These are phyloP conservation scores for Globisporangium spiculum DNA, from an alignment of 352 stramenopile species.

Conservation along the genomic window DNA sequence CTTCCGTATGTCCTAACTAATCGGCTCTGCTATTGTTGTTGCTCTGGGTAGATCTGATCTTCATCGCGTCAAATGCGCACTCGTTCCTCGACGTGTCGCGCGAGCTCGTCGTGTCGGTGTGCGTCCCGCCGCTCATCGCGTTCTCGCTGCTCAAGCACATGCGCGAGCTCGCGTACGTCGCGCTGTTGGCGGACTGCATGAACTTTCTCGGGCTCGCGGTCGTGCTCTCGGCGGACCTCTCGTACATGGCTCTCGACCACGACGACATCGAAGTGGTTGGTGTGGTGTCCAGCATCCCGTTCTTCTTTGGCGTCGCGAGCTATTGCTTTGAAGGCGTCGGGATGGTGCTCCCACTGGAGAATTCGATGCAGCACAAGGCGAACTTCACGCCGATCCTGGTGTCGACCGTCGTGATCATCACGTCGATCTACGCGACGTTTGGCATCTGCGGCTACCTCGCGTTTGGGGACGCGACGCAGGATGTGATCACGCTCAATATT, in stretches of 20 bases:
- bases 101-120: constrained; percentile 49
- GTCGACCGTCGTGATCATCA: constrained; percentile 77
- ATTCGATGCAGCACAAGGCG: constrained; percentile 72
- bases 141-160: constrained; percentile 89
- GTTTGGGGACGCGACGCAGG: constrained; percentile 77
- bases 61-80: constrained; percentile 87
- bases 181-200: constrained; percentile 86
- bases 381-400: constrained; percentile 77
- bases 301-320: constrained; percentile 87
- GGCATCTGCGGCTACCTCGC: constrained; percentile 84
- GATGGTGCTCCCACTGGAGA: constrained; percentile 87
- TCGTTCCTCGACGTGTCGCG: constrained; percentile 66
- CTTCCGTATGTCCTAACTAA: background rate
- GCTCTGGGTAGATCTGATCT: constrained; percentile 75
- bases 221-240: constrained; percentile 82
- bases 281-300: constrained; percentile 64
- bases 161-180: constrained; percentile 84
- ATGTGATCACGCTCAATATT: constrained; percentile 90
- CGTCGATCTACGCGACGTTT: constrained; percentile 85
- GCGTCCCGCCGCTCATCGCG: constrained; percentile 57
- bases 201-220: constrained; percentile 84
- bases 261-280: constrained; percentile 56
- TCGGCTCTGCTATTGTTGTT: background rate
- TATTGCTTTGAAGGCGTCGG: constrained; percentile 92
- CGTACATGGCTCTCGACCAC: constrained; percentile 55